phyloP scores from a whole-genome alignment of 768 basidiomycete genomes.

The Lactarius tabidus region DNA sequence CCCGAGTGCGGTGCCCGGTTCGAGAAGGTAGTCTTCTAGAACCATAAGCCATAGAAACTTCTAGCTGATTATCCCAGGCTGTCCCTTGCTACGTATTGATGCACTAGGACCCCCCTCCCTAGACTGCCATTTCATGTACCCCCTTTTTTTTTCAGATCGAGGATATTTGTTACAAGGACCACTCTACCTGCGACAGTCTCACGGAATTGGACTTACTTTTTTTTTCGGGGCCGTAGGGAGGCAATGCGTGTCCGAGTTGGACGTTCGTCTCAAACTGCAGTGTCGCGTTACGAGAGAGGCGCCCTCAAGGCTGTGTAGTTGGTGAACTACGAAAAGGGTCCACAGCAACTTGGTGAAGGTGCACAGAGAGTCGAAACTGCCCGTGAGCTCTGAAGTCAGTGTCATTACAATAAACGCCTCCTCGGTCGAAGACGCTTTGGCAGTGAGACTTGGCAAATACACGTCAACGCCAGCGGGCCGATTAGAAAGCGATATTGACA shows the following conservation, averaged over 20 bases:
- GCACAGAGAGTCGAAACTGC: background rate
- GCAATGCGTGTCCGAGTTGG: background rate
- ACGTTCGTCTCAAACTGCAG: background rate
- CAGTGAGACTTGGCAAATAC: background rate
- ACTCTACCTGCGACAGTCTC: background rate
- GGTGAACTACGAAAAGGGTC: background rate
- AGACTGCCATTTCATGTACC: background rate
- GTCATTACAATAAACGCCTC: background rate
- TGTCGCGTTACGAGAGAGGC: background rate
- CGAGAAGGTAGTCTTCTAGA: background rate
- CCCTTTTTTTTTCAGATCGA: background rate
- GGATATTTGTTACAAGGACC: background rate
- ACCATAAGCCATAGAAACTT: background rate
- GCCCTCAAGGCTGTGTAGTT: background rate
- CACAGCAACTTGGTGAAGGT: background rate
- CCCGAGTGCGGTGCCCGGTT: background rate
- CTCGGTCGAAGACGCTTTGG: background rate
- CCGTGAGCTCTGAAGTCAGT: background rate
- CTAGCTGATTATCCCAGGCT: background rate
- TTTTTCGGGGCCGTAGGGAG: background rate
- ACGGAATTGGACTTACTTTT: background rate
- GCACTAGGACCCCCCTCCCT: background rate
- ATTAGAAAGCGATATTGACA: background rate
- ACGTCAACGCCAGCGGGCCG: background rate
- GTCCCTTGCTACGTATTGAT: background rate